These are phyloP conservation scores for Paramecium sonneborni DNA, from an alignment of 73 alveolate species.

Conservation along the genomic window DNA sequence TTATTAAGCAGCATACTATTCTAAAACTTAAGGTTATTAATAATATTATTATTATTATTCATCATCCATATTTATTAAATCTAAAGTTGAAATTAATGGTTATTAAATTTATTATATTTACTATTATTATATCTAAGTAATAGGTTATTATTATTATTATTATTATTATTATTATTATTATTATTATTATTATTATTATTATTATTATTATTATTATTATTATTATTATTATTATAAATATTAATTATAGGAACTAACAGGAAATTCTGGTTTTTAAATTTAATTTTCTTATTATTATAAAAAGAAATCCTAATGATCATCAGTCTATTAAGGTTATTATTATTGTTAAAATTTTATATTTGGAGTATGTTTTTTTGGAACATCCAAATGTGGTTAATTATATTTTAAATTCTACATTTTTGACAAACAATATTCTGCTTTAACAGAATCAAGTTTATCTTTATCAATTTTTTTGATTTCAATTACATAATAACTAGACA, in stretches of 20 bases:
- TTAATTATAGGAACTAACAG: too few species aligned
- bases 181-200: background rate
- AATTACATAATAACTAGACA: slow-evolving; percentile 72
- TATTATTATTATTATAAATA: background rate
- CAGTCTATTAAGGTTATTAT: background rate
- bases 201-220: background rate
- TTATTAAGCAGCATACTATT: background rate
- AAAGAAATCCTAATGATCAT: background rate
- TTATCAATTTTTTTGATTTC: slow-evolving; percentile 61
- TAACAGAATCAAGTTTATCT: background rate
- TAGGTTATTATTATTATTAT: background rate
- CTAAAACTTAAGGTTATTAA: background rate
- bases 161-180: background rate
- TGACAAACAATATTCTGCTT: background rate
- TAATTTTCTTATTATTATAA: too few species aligned
- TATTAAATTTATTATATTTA: background rate
- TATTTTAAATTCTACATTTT: background rate
- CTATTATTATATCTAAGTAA: background rate
- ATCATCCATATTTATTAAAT: slow-evolving; percentile 8
- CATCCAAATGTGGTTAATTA: background rate
- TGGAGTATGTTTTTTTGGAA: background rate
- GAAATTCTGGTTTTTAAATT: too few species aligned
- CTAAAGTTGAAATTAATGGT: background rate
- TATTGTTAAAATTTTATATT: background rate
- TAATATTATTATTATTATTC: background rate